Evolutionary conservation across 768 basidiomycete species (phyloP).

Genomic region (Podaxis sp.): DNA sequence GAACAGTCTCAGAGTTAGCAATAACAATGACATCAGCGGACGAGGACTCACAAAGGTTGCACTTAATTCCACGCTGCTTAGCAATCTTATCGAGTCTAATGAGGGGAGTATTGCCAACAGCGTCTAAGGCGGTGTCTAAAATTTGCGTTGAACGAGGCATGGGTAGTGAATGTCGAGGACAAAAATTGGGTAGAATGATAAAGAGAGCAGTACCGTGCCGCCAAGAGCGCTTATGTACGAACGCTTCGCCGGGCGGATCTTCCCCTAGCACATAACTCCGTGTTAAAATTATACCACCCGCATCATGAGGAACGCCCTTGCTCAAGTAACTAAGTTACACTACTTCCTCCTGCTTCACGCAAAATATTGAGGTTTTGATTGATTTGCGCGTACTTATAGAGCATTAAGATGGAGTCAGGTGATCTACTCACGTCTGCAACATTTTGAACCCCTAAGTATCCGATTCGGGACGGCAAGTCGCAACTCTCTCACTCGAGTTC

Average conservation of each 20-base stretch:
- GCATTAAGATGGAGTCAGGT: too few species aligned
- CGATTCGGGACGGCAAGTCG: too few species aligned
- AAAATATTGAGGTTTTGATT: too few species aligned
- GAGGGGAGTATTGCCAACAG: constrained; percentile 90
- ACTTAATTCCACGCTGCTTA: constrained; percentile 70
- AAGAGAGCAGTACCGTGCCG: not conserved
- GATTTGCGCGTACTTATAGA: too few species aligned
- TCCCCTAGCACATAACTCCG: not conserved
- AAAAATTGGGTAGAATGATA: not conserved
- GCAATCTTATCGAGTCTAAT: constrained; percentile 84
- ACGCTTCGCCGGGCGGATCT: constrained; percentile 8
- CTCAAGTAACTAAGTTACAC: not conserved
- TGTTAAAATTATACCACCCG: not conserved
- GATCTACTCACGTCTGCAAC: too few species aligned
- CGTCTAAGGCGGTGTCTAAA: constrained; percentile 77
- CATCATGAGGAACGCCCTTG: not conserved
- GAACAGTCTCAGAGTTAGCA: not conserved
- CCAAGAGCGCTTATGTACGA: not conserved
- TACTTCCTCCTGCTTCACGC: too few species aligned
- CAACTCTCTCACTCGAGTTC: too few species aligned
- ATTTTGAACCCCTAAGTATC: too few species aligned
- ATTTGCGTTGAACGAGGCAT: constrained; percentile 38
- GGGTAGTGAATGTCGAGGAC: not conserved
- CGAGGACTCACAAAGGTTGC: constrained; percentile 76
- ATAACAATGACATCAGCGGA: constrained; percentile 3